Conservation (phyloP, 2,329 filamentous ascomycete genomes). For the Botryotinia narcissicola region DNA sequence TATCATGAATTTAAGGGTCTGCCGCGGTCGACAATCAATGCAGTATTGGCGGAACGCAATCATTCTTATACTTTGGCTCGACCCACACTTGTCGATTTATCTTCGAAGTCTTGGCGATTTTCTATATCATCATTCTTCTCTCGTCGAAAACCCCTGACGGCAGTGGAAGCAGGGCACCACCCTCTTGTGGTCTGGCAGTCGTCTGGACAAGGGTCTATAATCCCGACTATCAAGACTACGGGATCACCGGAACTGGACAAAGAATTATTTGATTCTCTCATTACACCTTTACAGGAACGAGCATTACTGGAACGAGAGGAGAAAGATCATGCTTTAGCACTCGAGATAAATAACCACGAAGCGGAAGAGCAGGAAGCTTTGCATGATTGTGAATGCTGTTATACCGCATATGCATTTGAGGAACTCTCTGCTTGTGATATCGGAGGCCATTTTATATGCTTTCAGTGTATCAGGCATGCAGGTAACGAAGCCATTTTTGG, state of each 20-base stretch:
- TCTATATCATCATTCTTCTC: conserved; percentile 69
- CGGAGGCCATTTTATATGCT: conserved; percentile 71
- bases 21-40: conserved; percentile 70
- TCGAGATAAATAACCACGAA: conserved; percentile 55
- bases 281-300: conserved; percentile 51
- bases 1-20: conserved; percentile 75
- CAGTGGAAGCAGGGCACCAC: conserved; percentile 57
- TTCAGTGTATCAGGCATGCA: conserved; percentile 77
- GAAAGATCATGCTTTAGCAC: conserved; percentile 53
- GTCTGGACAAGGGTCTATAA: conserved; percentile 52
- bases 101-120: conserved; percentile 74
- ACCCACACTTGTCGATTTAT: conserved; percentile 64
- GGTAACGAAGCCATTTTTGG: conserved; percentile 88
- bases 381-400: conserved; percentile 78
- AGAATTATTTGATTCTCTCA: conserved; percentile 58
- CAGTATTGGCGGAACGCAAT: conserved; percentile 77
- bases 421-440: conserved; percentile 66
- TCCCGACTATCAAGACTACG: conserved; percentile 63
- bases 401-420: conserved; percentile 67
- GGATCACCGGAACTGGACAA: conserved; percentile 62
- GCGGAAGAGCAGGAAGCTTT: conserved; percentile 55
- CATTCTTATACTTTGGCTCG: conserved; percentile 73
- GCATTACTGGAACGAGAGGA: conserved; percentile 46
- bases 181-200: conserved; percentile 62
- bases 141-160: conserved; percentile 56